Percentiles rank a stretch among this genome's conserved stretches.
Evolutionary conservation across 140 eudicot species (phyloP).

Genomic region (Ambrosia hybrid): DNA sequence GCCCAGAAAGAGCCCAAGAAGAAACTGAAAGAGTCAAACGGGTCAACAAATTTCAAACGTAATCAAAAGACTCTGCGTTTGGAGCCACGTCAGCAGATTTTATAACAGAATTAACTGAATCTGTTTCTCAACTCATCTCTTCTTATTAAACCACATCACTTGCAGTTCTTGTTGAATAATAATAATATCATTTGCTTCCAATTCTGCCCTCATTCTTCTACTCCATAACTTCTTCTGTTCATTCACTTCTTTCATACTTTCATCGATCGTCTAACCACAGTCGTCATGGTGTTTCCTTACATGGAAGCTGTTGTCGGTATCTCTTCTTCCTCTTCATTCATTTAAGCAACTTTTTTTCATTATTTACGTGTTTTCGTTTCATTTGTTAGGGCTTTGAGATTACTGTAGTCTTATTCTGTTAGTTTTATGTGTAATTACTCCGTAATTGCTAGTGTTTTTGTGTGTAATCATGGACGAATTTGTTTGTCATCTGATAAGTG

Average conservation of each 20-base stretch:
- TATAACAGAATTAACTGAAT: too few species aligned
- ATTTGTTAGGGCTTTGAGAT: slow-evolving; percentile 22
- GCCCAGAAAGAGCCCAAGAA: too few species aligned
- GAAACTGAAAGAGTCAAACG: too few species aligned
- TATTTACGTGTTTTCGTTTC: not conserved
- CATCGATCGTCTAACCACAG: not conserved
- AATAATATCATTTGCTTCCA: too few species aligned
- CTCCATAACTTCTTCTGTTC: not conserved
- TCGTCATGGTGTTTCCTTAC: slow-evolving; percentile 84
- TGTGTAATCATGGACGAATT: not conserved
- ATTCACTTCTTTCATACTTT: not conserved
- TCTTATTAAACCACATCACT: too few species aligned
- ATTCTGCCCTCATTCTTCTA: too few species aligned
- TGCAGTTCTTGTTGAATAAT: too few species aligned
- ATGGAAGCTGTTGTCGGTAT: slow-evolving; percentile 90
- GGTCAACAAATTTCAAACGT: too few species aligned
- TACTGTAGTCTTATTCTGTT: not conserved
- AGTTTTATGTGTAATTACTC: not conserved
- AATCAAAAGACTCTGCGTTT: too few species aligned
- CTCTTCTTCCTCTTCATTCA: slow-evolving; percentile 3
- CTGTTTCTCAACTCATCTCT: too few species aligned
- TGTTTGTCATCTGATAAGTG: too few species aligned
- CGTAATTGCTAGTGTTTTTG: slow-evolving; percentile 22
- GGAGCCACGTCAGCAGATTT: too few species aligned
- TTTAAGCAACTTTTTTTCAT: not conserved